These are phyloP conservation scores for Dictyophora rubrovolvata DNA, from an alignment of 768 basidiomycete genomes.

Conservation along the genomic window DNA sequence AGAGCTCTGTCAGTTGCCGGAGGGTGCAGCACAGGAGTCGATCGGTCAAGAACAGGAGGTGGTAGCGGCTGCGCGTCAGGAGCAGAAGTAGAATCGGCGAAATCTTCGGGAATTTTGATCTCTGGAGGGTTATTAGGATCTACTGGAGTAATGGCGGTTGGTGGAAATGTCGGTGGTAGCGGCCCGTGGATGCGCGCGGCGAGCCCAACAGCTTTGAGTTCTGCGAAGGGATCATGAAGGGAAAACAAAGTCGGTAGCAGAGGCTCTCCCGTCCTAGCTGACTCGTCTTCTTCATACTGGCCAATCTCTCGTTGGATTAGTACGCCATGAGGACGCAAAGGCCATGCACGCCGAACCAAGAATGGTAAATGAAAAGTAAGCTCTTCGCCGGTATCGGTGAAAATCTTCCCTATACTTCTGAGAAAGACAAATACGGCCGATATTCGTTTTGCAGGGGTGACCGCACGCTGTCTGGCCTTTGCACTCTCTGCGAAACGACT, in stretches of 20 bases:
- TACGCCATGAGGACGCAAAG: constrained; percentile 66
- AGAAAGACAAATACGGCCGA: constrained; percentile 70
- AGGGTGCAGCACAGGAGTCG: not conserved
- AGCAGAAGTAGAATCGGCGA: not conserved
- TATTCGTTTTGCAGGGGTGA: constrained; percentile 30
- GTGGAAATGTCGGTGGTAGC: constrained; percentile 14
- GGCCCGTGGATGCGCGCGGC: constrained; percentile 51
- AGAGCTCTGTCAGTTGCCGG: constrained; percentile 5
- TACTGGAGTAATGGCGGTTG: constrained; percentile 8
- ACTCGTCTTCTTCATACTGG: constrained; percentile 48
- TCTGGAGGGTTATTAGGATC: constrained; percentile 5
- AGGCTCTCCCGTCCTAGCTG: constrained; percentile 51
- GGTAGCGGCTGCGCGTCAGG: constrained; percentile 6
- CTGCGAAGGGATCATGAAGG: constrained; percentile 65
- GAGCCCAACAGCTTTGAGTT: constrained; percentile 61
- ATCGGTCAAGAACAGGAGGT: not conserved
- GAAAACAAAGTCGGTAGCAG: constrained; percentile 75
- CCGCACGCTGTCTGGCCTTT: constrained; percentile 27
- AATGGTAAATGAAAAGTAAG: constrained; percentile 77
- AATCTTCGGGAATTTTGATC: constrained; percentile 10
- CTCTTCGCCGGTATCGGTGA: constrained; percentile 57
- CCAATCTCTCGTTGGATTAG: constrained; percentile 65
- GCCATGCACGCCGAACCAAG: constrained; percentile 70
- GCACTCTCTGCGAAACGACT: constrained; percentile 36
- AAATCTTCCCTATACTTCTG: constrained; percentile 63